These are phyloP conservation scores for Harringtonia lauricola DNA, from an alignment of 2,329 filamentous ascomycete genomes.

Conservation along the genomic window DNA sequence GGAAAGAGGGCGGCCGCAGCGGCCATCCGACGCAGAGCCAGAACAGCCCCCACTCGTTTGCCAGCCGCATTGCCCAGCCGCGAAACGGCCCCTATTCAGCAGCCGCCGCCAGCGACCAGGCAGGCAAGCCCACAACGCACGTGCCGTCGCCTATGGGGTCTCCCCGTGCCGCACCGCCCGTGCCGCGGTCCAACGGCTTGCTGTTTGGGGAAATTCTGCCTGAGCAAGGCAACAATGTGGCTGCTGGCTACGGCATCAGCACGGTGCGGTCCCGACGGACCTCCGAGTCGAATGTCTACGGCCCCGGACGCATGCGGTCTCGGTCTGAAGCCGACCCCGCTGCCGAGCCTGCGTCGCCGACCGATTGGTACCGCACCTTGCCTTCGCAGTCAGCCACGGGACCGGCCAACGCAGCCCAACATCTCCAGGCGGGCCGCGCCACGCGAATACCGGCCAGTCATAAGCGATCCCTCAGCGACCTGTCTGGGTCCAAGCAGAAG, in stretches of 20 bases:
- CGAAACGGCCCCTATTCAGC: conserved; percentile 19
- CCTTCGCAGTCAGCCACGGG: neutral
- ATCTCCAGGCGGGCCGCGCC: neutral
- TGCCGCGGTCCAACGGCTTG: conserved; percentile 35
- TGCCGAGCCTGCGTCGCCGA: conserved; percentile 51
- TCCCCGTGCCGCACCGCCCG: conserved; percentile 20
- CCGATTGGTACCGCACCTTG: conserved; percentile 48
- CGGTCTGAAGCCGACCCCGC: conserved; percentile 45
- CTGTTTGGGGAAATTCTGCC: conserved; percentile 67
- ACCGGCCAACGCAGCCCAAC: neutral
- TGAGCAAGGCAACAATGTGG: conserved; percentile 39
- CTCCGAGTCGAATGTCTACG: conserved; percentile 59
- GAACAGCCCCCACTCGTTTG: conserved; percentile 12
- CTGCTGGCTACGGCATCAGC: conserved; percentile 49
- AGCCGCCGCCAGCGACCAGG: conserved; percentile 21
- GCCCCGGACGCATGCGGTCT: conserved; percentile 34
- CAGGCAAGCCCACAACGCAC: conserved; percentile 33
- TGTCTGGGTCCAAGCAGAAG: conserved; percentile 18
- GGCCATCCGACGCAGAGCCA: neutral
- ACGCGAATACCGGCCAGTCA: conserved; percentile 18
- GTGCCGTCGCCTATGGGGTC: conserved; percentile 24
- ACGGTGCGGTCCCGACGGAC: conserved; percentile 45
- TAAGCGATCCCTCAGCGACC: conserved; percentile 49
- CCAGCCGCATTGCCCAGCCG: conserved; percentile 43
- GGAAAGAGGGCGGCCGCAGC: too few relatives aligned